phyloP scores from a whole-genome alignment of 176 grass and related monocot species.

The Oryza glaberrima region DNA sequence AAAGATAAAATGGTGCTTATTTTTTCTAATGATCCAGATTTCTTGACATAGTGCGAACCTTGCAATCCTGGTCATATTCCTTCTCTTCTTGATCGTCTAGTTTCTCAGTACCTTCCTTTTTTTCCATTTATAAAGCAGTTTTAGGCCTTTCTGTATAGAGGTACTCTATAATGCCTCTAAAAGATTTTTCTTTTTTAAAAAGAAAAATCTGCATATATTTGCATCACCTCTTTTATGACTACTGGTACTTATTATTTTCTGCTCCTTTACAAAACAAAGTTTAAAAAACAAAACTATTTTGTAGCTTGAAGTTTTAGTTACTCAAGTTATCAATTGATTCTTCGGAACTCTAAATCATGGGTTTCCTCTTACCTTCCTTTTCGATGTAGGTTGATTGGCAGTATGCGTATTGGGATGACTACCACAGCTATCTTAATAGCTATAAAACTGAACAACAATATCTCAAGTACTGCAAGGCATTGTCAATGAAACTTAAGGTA shows the following conservation, averaged over 20 bases:
- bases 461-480: slow-evolving; percentile 4
- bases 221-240: slow-evolving; percentile 20
- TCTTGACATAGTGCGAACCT: not conserved
- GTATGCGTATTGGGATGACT: slow-evolving; percentile 5
- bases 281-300: not conserved
- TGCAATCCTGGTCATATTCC: not conserved
- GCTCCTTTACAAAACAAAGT: not conserved
- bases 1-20: not conserved
- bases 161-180: not conserved
- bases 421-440: not conserved
- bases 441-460: slow-evolving; percentile 40
- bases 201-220: not conserved
- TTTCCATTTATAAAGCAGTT: slow-evolving; percentile 10
- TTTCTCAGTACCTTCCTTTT: not conserved
- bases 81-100: slow-evolving; percentile 11
- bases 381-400: not conserved
- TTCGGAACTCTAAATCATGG: not conserved
- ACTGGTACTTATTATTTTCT: not conserved
- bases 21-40: not conserved
- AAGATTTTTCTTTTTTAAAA: not conserved
- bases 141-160: slow-evolving; percentile 1
- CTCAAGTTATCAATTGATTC: not conserved
- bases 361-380: slow-evolving; percentile 6
- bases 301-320: not conserved
- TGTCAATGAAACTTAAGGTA: slow-evolving; percentile 27